Evolutionary conservation across 208 protist genomes (phyloP).

Genomic region (Acanthamoeba triangularis): DNA sequence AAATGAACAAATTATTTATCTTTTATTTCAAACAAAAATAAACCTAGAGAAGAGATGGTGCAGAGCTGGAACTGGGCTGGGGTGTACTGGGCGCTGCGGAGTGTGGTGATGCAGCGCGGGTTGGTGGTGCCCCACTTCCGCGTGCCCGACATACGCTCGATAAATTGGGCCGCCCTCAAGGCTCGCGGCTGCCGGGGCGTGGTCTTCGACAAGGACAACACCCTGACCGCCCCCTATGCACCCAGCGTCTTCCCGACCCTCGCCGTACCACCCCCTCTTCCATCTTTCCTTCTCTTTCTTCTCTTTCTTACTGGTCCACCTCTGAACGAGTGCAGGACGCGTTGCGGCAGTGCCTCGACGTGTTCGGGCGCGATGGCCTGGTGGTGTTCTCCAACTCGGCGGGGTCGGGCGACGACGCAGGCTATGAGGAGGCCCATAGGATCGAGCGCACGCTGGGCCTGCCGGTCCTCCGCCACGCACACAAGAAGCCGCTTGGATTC

Average conservation of each 20-base stretch:
- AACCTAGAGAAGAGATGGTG: background rate
- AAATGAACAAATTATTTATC: too few species aligned
- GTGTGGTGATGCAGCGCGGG: background rate
- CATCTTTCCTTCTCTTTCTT: background rate
- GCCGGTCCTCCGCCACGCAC: conserved; percentile 74
- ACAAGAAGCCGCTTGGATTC: conserved; percentile 84
- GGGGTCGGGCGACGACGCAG: conserved; percentile 80
- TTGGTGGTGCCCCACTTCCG: conserved; percentile 49
- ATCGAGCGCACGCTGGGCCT: conserved; percentile 75
- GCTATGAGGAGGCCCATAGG: conserved; percentile 50
- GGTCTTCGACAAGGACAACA: conserved; percentile 87
- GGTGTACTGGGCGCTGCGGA: conserved; percentile 45
- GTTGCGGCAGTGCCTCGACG: conserved; percentile 5
- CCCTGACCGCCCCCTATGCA: conserved; percentile 84
- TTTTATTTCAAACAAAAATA: too few species aligned
- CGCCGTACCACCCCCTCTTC: background rate
- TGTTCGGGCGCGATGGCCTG: conserved; percentile 79
- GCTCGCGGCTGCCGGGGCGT: conserved; percentile 72
- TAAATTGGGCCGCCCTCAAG: conserved; percentile 1
- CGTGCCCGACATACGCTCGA: conserved; percentile 36
- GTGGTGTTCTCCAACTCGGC: conserved; percentile 84
- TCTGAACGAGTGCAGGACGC: background rate
- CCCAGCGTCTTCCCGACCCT: conserved; percentile 47
- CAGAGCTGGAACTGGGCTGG: conserved; percentile 68
- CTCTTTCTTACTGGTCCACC: background rate